Percentiles rank a stretch among this genome's conserved stretches.
Conservation (phyloP, 2,329 filamentous ascomycete genomes). For the Ilyonectria robusta region DNA sequence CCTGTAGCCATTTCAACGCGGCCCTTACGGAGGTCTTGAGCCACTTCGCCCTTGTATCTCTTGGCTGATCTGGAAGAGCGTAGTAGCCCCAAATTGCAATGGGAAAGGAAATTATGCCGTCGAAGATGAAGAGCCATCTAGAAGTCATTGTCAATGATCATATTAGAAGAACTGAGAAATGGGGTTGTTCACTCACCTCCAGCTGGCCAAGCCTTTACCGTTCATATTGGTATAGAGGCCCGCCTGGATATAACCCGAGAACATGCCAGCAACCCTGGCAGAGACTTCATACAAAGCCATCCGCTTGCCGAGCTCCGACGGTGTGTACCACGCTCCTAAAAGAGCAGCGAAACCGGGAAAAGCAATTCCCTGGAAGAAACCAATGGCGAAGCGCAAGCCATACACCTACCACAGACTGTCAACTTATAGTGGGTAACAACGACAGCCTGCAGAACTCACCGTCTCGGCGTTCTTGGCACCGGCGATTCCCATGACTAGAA, state of each 20-base stretch:
- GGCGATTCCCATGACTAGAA: constrained; percentile 45
- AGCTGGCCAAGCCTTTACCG: constrained; percentile 39
- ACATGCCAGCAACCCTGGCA: constrained; percentile 44
- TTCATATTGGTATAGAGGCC: constrained; percentile 54
- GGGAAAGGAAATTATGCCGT: constrained; percentile 41
- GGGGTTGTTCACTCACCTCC: constrained; percentile 16
- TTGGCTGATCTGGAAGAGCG: constrained; percentile 32
- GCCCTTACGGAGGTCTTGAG: constrained; percentile 17
- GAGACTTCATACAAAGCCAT: constrained; percentile 46
- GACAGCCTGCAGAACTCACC: constrained; percentile 4
- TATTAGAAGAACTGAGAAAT: neutral
- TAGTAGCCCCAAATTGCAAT: constrained; percentile 38
- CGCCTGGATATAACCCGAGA: constrained; percentile 54
- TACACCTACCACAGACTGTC: constrained; percentile 36
- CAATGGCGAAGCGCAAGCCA: constrained; percentile 50
- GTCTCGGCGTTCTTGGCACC: constrained; percentile 42
- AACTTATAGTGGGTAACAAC: neutral
- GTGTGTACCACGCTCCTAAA: constrained; percentile 51
- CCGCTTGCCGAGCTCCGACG: constrained; percentile 48
- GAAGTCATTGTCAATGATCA: constrained; percentile 9
- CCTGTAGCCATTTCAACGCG: no score
- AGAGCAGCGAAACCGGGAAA: constrained; percentile 47
- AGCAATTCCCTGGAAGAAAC: constrained; percentile 47
- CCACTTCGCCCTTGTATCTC: constrained; percentile 28
- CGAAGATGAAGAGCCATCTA: constrained; percentile 59